These are phyloP conservation scores for Heterobasidion irregulare DNA, from an alignment of 1,284 basidiomycete species.

Conservation along the genomic window DNA sequence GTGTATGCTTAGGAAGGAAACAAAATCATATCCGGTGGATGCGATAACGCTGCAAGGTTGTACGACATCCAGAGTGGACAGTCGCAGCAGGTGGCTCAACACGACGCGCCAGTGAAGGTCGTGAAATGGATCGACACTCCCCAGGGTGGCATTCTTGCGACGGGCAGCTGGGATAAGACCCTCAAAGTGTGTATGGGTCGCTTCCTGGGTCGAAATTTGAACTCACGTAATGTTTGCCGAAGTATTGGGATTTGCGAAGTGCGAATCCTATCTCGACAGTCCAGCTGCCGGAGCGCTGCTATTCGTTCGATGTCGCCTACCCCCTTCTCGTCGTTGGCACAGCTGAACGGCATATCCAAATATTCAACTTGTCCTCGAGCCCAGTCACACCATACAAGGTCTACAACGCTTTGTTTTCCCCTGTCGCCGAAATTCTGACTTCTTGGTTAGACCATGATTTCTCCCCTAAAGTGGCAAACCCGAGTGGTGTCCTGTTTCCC, in stretches of 20 bases:
- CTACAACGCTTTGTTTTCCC: not conserved
- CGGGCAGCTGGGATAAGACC: slow-evolving; percentile 90
- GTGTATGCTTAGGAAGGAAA: slow-evolving; percentile 52
- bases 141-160: slow-evolving; percentile 64
- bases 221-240: not conserved
- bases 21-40: slow-evolving; percentile 80
- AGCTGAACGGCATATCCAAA: slow-evolving; percentile 85
- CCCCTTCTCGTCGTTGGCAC: slow-evolving; percentile 93
- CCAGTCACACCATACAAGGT: slow-evolving; percentile 75
- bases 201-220: not conserved
- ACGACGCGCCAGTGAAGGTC: slow-evolving; percentile 76
- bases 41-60: slow-evolving; percentile 79
- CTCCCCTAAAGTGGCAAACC: slow-evolving; percentile 93
- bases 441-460: slow-evolving; percentile 57
- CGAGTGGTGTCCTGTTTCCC: slow-evolving; percentile 86
- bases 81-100: slow-evolving; percentile 68
- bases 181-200: slow-evolving; percentile 52
- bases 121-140: slow-evolving; percentile 72
- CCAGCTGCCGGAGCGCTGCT: slow-evolving; percentile 83
- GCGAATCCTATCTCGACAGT: slow-evolving; percentile 71
- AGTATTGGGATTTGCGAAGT: slow-evolving; percentile 90
- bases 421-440: not conserved
- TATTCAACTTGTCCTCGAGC: slow-evolving; percentile 77
- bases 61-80: slow-evolving; percentile 76
- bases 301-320: slow-evolving; percentile 78